Evolutionary conservation across 371 early-diverging fungal genomes (phyloP).

Genomic region (Mycotypha africana): DNA sequence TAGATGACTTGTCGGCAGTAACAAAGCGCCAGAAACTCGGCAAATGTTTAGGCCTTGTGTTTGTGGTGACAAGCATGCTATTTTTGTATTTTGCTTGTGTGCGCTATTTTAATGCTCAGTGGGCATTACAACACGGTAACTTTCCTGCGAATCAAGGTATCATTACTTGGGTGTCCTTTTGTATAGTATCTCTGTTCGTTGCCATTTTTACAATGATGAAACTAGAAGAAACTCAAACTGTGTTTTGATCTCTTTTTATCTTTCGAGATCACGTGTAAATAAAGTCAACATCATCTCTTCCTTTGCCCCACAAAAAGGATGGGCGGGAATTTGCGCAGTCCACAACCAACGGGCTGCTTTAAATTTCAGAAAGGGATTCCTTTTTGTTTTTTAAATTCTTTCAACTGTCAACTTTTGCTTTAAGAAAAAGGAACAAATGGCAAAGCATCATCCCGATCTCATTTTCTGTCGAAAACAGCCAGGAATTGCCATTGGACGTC

Average conservation of each 20-base stretch:
- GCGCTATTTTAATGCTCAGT: conserved; percentile 64
- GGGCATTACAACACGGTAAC: conserved; percentile 51
- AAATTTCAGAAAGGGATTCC: too few species aligned
- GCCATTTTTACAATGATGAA: conserved; percentile 17
- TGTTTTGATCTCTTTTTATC: too few species aligned
- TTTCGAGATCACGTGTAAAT: too few species aligned
- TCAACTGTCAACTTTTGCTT: too few species aligned
- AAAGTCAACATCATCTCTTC: too few species aligned
- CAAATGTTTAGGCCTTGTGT: conserved; percentile 38
- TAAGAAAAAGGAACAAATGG: too few species aligned
- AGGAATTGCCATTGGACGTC: conserved; percentile 93
- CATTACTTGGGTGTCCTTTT: conserved; percentile 36
- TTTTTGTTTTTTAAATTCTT: too few species aligned
- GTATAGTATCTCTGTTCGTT: conserved; percentile 22
- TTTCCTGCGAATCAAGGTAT: conserved; percentile 64
- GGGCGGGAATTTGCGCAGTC: too few species aligned
- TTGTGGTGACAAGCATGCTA: conserved; percentile 48
- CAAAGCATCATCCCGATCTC: conserved; percentile 90
- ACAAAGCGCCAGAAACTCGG: conserved; percentile 19
- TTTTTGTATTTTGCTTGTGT: conserved; percentile 56
- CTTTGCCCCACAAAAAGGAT: too few species aligned
- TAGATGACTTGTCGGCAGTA: too few species aligned
- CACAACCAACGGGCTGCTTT: too few species aligned
- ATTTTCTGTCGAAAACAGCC: conserved; percentile 95
- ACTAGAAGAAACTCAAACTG: too few species aligned